Percentiles rank a stretch among this genome's conserved stretches.
Evolutionary conservation across 257 asterid species (phyloP).

Genomic region (Plantago ovata): DNA sequence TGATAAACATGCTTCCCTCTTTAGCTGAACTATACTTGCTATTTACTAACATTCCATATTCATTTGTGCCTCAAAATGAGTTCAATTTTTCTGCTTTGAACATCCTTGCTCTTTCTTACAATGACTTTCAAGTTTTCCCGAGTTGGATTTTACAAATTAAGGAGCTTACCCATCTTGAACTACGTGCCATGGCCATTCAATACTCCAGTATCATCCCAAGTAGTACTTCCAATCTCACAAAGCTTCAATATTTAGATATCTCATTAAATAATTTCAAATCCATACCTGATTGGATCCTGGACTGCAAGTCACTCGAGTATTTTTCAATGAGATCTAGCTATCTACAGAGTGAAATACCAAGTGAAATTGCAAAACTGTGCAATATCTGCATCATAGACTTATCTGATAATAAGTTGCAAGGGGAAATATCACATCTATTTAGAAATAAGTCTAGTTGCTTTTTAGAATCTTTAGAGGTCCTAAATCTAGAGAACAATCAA

Average conservation of each 20-base stretch:
- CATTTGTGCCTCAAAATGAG: neutral
- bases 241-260: constrained; percentile 14
- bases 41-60: neutral
- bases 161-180: constrained; percentile 1
- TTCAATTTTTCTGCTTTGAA: constrained; percentile 14
- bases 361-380: constrained; percentile 20
- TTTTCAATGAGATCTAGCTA: neutral
- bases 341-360: constrained; percentile 17
- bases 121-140: constrained; percentile 11
- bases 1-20: constrained; percentile 13
- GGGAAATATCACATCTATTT: constrained; percentile 22
- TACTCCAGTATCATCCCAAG: constrained; percentile 23
- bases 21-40: constrained; percentile 8
- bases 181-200: constrained; percentile 7
- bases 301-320: constrained; percentile 15
- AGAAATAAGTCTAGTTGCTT: constrained; percentile 25
- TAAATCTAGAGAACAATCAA: neutral
- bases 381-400: constrained; percentile 5
- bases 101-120: constrained; percentile 17
- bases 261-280: constrained; percentile 19
- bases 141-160: constrained; percentile 23
- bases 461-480: constrained; percentile 6
- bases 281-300: constrained; percentile 8
- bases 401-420: constrained; percentile 17
- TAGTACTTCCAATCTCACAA: neutral